These are phyloP conservation scores for Teratosphaeriaceae sp. DNA, from an alignment of 2,329 filamentous ascomycete genomes.

Conservation along the genomic window DNA sequence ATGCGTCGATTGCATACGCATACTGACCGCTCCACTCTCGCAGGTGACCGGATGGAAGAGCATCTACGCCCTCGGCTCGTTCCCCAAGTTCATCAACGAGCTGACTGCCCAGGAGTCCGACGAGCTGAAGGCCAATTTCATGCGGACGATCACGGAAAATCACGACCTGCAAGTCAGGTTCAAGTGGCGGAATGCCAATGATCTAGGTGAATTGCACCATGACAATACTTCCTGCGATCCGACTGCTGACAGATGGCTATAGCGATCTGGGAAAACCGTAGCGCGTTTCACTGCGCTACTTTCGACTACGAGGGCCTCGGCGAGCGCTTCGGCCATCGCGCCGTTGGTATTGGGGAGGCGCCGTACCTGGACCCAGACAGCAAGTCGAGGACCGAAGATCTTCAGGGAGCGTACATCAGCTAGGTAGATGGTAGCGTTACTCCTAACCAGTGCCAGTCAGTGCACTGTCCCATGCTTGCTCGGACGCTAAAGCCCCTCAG, in stretches of 20 bases:
- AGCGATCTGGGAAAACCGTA: constrained; percentile 62
- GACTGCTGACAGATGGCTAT: background rate
- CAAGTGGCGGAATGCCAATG: constrained; percentile 52
- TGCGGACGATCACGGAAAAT: constrained; percentile 47
- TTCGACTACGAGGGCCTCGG: constrained; percentile 55
- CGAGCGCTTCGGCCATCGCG: constrained; percentile 45
- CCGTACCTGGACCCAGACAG: constrained; percentile 50
- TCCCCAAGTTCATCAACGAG: constrained; percentile 31
- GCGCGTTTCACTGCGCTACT: constrained; percentile 53
- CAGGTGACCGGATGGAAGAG: constrained; percentile 44
- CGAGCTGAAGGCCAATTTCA: constrained; percentile 38
- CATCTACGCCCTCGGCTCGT: constrained; percentile 41
- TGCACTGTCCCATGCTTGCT: too few species aligned
- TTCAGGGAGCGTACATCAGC: constrained; percentile 5
- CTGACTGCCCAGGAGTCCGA: constrained; percentile 38
- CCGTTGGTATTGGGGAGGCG: constrained; percentile 50
- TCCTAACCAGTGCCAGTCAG: too few species aligned
- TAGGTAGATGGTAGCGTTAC: too few species aligned
- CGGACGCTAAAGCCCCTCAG: too few species aligned
- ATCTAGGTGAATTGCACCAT: constrained; percentile 31
- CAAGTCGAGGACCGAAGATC: constrained; percentile 30
- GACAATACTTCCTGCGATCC: background rate
- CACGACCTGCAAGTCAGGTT: constrained; percentile 65
- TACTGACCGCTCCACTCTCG: constrained; percentile 43
- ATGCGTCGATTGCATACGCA: constrained; percentile 54